Conservation (phyloP, 1,284 basidiomycete species). For the Ustilago shanxiensis region DNA sequence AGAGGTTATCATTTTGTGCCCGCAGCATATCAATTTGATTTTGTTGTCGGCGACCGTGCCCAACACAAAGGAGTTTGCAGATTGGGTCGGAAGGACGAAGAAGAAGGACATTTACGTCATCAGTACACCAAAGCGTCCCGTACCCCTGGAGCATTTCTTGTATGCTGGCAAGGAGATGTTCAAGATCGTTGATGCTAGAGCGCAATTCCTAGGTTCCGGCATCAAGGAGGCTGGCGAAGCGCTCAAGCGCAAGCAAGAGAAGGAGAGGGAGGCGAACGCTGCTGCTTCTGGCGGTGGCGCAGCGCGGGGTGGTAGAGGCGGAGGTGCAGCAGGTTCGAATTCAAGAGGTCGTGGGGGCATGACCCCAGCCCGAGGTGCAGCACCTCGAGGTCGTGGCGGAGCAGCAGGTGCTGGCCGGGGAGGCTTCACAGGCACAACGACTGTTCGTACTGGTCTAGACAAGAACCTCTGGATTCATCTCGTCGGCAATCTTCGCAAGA, state of each 20-base stretch:
- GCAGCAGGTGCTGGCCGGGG: slow-evolving; percentile 74
- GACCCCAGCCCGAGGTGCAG: slow-evolving; percentile 67
- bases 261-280: slow-evolving; percentile 84
- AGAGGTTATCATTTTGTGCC: slow-evolving; percentile 88
- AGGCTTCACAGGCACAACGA: slow-evolving; percentile 39
- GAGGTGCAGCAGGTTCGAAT: slow-evolving; percentile 50
- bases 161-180: slow-evolving; percentile 91
- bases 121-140: slow-evolving; percentile 93
- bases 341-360: slow-evolving; percentile 53
- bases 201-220: slow-evolving; percentile 76
- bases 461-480: slow-evolving; percentile 95
- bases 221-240: slow-evolving; percentile 87
- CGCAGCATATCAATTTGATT: slow-evolving; percentile 72
- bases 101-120: slow-evolving; percentile 99
- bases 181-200: slow-evolving; percentile 89
- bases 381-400: slow-evolving; percentile 70
- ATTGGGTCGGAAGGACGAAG: slow-evolving; percentile 99
- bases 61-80: slow-evolving; percentile 97
- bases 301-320: slow-evolving; percentile 74
- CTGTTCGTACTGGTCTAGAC: slow-evolving; percentile 75
- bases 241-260: slow-evolving; percentile 92
- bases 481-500: slow-evolving; percentile 86
- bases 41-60: slow-evolving; percentile 97
- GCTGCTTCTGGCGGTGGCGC: slow-evolving; percentile 79
- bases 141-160: slow-evolving; percentile 95